Conservation (phyloP, 2,329 filamentous ascomycete species). For the Colletotrichum sp. region DNA sequence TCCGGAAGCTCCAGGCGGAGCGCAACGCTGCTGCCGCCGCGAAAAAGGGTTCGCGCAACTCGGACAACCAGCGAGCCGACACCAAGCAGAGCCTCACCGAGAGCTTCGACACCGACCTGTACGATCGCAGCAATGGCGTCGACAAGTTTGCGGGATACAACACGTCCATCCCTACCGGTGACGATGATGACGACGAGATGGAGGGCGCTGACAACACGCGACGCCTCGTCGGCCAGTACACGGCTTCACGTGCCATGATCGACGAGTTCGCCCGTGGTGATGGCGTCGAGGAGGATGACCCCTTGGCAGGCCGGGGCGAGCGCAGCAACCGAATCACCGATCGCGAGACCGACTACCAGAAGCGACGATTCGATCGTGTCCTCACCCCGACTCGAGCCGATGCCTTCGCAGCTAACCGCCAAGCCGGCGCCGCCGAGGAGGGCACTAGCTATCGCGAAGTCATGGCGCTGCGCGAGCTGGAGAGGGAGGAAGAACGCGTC, state of each 20-base stretch:
- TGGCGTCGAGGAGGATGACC: conserved; percentile 91
- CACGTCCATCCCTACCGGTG: conserved; percentile 81
- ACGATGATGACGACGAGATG: conserved; percentile 81
- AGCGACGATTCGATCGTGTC: conserved; percentile 87
- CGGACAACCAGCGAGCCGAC: conserved; percentile 85
- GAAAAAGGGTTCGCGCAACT: conserved; percentile 83
- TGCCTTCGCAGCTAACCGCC: conserved; percentile 78
- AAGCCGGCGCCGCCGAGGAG: conserved; percentile 70
- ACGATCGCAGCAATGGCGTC: conserved; percentile 74
- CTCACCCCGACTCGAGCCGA: conserved; percentile 87
- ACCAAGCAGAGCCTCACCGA: conserved; percentile 93
- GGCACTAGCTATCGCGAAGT: conserved; percentile 86
- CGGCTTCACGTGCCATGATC: conserved; percentile 88
- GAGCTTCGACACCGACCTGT: conserved; percentile 85
- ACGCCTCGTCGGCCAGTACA: conserved; percentile 92
- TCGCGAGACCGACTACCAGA: conserved; percentile 97
- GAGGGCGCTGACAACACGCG: conserved; percentile 74
- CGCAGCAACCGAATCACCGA: conserved; percentile 90
- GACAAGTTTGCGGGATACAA: conserved; percentile 92
- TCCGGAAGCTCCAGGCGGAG: conserved; percentile 90
- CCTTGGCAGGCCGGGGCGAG: conserved; percentile 80
- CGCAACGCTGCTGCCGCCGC: conserved; percentile 80
- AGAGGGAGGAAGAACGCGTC: conserved; percentile 92
- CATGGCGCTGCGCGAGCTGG: conserved; percentile 89
- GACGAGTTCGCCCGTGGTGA: conserved; percentile 88